Base-by-base conservation (phyloP, 1,139 yeast species). In the Yamadazyma conglobata region DNA sequence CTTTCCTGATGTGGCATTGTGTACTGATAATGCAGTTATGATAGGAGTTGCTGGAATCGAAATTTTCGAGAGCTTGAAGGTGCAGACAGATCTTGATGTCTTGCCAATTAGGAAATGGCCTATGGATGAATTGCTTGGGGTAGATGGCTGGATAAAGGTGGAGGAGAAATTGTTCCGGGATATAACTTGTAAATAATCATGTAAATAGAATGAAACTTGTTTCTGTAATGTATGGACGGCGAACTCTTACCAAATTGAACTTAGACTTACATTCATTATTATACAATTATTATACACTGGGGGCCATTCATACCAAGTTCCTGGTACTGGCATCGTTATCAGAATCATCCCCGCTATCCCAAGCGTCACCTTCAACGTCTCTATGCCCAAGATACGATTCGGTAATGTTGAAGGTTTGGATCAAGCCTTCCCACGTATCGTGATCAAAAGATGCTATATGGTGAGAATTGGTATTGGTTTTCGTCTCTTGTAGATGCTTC, bases 11-110 rank as follows among this genome's bases (percentile, higher is more conserved):
- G 64, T 79, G 6, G 60, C 70, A 5, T 63, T 89, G 41, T 93
- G 98, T 50, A 87, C 96, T 0, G 98, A 91, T 50, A 93, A 91
- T 56, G 96, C 97, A 0, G 74, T 88, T 2, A 91, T 91, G 99
- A 91, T 91, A 33, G 98, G 96, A 0, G 85, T 94, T 77, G 95
- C 97, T 0, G 98, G 96, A 0, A 84, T 89, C 9, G 96, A 89
- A 50, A 62, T 88, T 10, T 82, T 64, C 50, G 95, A 88, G 50
- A 50, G 54, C 9, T 62, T 65, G 19, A 47, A 66, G 3, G 35
- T 70, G 17, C 64, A 66, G 12, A 73, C 86, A 0, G 73, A 69
- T 18, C 50, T 81, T 24, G 61, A 59, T 10, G 71, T 79, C 5
- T 49, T 68, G 8, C 89, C 93, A 1, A 60, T 76, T 2, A 63